A percentile compares a stretch with the other conserved stretches of the same genome.
Evolutionary conservation across 1,284 basidiomycete genomes (phyloP).

Genomic region (Kwoniella shivajii): DNA sequence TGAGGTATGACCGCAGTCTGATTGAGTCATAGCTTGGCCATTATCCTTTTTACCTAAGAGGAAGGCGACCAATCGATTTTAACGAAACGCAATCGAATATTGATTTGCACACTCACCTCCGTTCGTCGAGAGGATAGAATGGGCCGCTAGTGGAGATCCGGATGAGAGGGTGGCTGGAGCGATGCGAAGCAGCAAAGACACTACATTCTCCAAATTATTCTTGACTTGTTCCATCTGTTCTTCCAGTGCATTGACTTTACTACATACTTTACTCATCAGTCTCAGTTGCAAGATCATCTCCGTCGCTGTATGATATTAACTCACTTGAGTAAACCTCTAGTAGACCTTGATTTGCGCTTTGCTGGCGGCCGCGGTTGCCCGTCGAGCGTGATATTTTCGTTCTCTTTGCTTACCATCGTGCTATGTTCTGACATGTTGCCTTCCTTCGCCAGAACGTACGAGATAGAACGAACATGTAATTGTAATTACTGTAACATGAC

Average conservation of each 20-base stretch:
- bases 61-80: too few species aligned
- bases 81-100: too few species aligned
- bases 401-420: too few species aligned
- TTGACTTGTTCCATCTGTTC: constrained; percentile 17
- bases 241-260: constrained; percentile 14
- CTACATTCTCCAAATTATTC: constrained; percentile 10
- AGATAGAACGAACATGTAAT: too few species aligned
- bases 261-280: not conserved
- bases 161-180: not conserved
- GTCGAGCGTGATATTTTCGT: too few species aligned
- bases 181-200: constrained; percentile 5
- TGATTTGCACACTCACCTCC: not conserved
- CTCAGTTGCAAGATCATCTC: not conserved
- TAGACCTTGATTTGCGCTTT: constrained; percentile 6
- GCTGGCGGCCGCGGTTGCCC: not conserved
- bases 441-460: too few species aligned
- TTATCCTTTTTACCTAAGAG: too few species aligned
- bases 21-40: not conserved
- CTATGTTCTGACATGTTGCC: not conserved
- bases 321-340: constrained; percentile 6
- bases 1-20: too few species aligned
- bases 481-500: too few species aligned
- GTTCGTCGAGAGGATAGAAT: too few species aligned
- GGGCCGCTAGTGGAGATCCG: not conserved
- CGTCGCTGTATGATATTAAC: not conserved